These are phyloP conservation scores for Theobroma grandiflorum DNA, from an alignment of 441 rosid genomes.

Conservation along the genomic window DNA sequence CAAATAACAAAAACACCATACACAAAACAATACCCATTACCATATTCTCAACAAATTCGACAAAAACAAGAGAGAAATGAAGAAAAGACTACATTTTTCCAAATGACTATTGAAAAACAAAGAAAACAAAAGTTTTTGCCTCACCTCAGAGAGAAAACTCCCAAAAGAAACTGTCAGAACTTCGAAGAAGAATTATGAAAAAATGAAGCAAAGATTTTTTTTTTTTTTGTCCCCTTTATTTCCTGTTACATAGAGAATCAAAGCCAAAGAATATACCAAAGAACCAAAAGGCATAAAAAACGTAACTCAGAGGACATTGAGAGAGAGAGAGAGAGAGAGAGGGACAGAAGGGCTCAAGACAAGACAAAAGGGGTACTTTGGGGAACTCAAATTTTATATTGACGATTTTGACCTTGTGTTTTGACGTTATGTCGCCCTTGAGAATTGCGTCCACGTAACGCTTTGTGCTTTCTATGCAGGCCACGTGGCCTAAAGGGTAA, in stretches of 20 bases:
- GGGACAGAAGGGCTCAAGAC: conserved; percentile 16
- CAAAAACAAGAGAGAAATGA: conserved; percentile 9
- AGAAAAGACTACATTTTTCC: not conserved
- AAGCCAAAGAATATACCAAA: conserved; percentile 52
- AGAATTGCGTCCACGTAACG: conserved; percentile 19
- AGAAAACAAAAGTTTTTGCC: conserved; percentile 6
- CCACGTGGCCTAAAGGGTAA: conserved; percentile 26
- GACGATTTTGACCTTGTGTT: conserved; percentile 44
- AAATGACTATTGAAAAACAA: not conserved
- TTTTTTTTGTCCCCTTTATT: not conserved
- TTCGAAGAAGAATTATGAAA: conserved; percentile 20
- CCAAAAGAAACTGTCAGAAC: conserved; percentile 6
- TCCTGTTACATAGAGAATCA: conserved; percentile 36
- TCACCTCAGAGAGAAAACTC: conserved; percentile 26
- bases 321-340: not conserved
- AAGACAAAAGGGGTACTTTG: conserved; percentile 34
- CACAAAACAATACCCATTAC: not conserved
- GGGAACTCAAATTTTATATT: conserved; percentile 19
- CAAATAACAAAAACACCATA: not conserved
- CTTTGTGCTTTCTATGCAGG: not conserved
- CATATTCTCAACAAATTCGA: not conserved
- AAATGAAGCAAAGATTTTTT: not conserved
- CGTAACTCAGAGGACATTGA: not conserved
- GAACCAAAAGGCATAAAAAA: conserved; percentile 15
- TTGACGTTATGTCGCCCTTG: conserved; percentile 28